A percentile compares a stretch with the other conserved stretches of the same genome.
phyloP scores from a whole-genome alignment of 371 early-diverging fungal genomes.

The Mortierella sp. region DNA sequence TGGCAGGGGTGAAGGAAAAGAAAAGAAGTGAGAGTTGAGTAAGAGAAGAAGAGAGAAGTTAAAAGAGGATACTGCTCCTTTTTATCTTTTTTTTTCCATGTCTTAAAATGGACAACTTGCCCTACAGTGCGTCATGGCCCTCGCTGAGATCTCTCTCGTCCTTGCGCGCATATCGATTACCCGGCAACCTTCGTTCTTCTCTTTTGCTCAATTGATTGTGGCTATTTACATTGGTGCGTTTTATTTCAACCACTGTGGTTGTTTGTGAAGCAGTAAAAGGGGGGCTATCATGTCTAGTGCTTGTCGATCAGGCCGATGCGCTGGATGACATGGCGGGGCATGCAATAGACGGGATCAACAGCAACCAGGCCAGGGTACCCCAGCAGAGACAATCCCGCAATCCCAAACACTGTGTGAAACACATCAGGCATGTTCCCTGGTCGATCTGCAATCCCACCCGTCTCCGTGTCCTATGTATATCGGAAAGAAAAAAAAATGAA shows the following conservation, averaged over 20 bases:
- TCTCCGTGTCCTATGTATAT: slow-evolving; percentile 74
- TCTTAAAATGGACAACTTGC: slow-evolving; percentile 1
- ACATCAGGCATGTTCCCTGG: slow-evolving; percentile 96
- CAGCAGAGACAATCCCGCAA: slow-evolving; percentile 91
- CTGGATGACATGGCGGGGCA: slow-evolving; percentile 83
- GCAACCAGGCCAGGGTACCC: slow-evolving; percentile 79
- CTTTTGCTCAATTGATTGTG: neutral
- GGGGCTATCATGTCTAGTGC: slow-evolving; percentile 17
- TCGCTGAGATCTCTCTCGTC: neutral
- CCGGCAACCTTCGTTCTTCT: neutral
- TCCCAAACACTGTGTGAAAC: slow-evolving; percentile 97
- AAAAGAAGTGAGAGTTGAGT: neutral
- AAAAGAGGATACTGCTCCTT: neutral
- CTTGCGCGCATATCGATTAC: neutral
- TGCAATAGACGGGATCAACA: slow-evolving; percentile 95
- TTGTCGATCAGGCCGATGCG: slow-evolving; percentile 65
- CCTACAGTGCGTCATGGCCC: slow-evolving; percentile 8
- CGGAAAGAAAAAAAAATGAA: neutral
- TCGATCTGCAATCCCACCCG: slow-evolving; percentile 98
- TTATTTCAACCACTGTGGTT: neutral
- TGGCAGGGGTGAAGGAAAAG: neutral
- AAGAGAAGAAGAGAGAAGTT: neutral
- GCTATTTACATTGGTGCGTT: neutral
- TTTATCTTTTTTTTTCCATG: neutral
- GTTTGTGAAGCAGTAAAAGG: too few species aligned